Evolutionary conservation across 805 yeast genomes (phyloP).

Genomic region (Lipomyces kockii): DNA sequence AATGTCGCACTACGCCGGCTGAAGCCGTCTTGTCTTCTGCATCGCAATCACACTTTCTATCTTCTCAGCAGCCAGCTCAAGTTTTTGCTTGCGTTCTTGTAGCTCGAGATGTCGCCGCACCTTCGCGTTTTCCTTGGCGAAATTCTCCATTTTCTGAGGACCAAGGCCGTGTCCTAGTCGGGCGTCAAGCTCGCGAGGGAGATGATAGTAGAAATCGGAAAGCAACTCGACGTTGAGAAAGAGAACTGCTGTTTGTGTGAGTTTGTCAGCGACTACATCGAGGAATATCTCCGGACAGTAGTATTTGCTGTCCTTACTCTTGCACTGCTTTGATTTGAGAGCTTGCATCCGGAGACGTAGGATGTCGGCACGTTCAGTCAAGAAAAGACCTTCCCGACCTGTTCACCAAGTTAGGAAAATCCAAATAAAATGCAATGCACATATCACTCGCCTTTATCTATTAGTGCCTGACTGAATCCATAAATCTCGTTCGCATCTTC

Average conservation of each 20-base stretch:
- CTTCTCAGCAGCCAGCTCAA: slow-evolving; percentile 81
- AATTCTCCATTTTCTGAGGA: slow-evolving; percentile 77
- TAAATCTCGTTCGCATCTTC: slow-evolving; percentile 65
- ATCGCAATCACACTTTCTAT: slow-evolving; percentile 82
- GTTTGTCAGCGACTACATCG: slow-evolving; percentile 88
- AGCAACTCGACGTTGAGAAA: slow-evolving; percentile 91
- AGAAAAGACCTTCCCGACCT: slow-evolving; percentile 77
- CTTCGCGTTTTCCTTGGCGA: slow-evolving; percentile 94
- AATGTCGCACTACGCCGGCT: background rate
- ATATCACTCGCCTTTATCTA: slow-evolving; percentile 56
- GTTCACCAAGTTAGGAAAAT: background rate
- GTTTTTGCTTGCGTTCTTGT: slow-evolving; percentile 87
- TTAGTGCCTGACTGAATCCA: slow-evolving; percentile 78
- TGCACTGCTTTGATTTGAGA: slow-evolving; percentile 75
- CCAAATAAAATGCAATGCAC: background rate
- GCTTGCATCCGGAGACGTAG: slow-evolving; percentile 76
- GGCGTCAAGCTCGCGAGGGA: slow-evolving; percentile 89
- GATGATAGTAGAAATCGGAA: slow-evolving; percentile 93
- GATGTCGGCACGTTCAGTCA: slow-evolving; percentile 72
- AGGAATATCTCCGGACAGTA: slow-evolving; percentile 94
- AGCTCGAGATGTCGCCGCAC: slow-evolving; percentile 88
- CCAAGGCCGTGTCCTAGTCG: slow-evolving; percentile 66
- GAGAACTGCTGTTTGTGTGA: slow-evolving; percentile 89
- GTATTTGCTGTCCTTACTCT: slow-evolving; percentile 76
- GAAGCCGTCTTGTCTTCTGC: slow-evolving; percentile 47